Percentiles rank a stretch among this genome's conserved stretches.
phyloP scores from a whole-genome alignment of 257 asterid species.

The Rauvolfia tetraphylla region DNA sequence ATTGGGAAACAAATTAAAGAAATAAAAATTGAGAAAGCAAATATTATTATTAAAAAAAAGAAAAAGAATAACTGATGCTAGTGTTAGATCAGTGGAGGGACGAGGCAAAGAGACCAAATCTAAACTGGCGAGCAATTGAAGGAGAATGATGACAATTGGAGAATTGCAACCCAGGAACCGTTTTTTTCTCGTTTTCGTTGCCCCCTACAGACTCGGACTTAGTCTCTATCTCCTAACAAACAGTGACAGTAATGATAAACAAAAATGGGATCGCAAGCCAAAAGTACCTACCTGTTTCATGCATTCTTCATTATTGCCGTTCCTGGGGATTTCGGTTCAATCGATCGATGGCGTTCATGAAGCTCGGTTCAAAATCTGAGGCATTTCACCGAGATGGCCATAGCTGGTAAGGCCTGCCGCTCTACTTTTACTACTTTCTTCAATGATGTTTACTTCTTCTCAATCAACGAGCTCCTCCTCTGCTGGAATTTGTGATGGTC shows the following conservation, averaged over 20 bases:
- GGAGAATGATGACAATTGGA: slow-evolving; percentile 34
- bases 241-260: background rate
- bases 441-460: background rate
- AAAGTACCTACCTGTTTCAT: background rate
- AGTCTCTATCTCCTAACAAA: slow-evolving; percentile 17
- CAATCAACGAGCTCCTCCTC: background rate
- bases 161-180: slow-evolving; percentile 14
- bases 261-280: background rate
- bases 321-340: background rate
- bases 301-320: background rate
- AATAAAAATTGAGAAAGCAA: no score
- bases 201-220: slow-evolving; percentile 46
- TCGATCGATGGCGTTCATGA: slow-evolving; percentile 57
- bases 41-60: no score
- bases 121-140: slow-evolving; percentile 23
- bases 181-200: slow-evolving; percentile 17
- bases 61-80: no score
- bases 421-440: background rate
- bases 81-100: no score
- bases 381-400: slow-evolving; percentile 74
- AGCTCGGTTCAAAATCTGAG: slow-evolving; percentile 82
- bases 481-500: background rate
- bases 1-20: no score
- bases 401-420: slow-evolving; percentile 41
- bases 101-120: background rate